Conservation (phyloP, 805 yeast species). For the Saccharomycopsis malanga region DNA sequence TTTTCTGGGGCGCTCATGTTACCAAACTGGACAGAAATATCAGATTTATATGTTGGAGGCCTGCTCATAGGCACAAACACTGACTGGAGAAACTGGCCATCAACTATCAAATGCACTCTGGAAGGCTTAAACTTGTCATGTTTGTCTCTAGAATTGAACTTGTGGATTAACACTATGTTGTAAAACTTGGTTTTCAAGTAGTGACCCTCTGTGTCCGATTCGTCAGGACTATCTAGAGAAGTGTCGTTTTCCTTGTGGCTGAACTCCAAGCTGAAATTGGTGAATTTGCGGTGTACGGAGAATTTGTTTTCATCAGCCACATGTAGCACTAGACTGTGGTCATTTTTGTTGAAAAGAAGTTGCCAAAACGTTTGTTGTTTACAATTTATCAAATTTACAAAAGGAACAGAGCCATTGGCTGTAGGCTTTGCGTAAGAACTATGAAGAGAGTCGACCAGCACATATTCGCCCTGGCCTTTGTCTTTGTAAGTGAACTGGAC, state of each 20-base stretch:
- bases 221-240: background rate
- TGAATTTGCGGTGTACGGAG: slow-evolving; percentile 23
- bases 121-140: slow-evolving; percentile 25
- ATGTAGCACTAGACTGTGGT: slow-evolving; percentile 8
- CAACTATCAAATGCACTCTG: slow-evolving; percentile 39
- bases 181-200: slow-evolving; percentile 22
- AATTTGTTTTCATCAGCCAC: slow-evolving; percentile 11
- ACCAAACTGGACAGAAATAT: slow-evolving; percentile 16
- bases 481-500: slow-evolving; percentile 27
- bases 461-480: background rate
- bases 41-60: slow-evolving; percentile 16
- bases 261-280: slow-evolving; percentile 27
- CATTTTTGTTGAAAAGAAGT: slow-evolving; percentile 7
- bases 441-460: background rate
- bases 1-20: slow-evolving; percentile 8
- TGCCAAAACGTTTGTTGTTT: slow-evolving; percentile 17
- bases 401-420: slow-evolving; percentile 4
- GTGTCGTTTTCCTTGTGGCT: slow-evolving; percentile 2
- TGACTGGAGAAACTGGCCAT: slow-evolving; percentile 40
- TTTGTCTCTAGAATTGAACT: slow-evolving; percentile 9
- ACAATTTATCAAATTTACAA: slow-evolving; percentile 12
- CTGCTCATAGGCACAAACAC: slow-evolving; percentile 17
- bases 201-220: background rate
- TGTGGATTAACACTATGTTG: slow-evolving; percentile 27
- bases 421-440: background rate